Base-by-base conservation (phyloP, 1,284 basidiomycete genomes). In the Sporisorium reilianum region DNA sequence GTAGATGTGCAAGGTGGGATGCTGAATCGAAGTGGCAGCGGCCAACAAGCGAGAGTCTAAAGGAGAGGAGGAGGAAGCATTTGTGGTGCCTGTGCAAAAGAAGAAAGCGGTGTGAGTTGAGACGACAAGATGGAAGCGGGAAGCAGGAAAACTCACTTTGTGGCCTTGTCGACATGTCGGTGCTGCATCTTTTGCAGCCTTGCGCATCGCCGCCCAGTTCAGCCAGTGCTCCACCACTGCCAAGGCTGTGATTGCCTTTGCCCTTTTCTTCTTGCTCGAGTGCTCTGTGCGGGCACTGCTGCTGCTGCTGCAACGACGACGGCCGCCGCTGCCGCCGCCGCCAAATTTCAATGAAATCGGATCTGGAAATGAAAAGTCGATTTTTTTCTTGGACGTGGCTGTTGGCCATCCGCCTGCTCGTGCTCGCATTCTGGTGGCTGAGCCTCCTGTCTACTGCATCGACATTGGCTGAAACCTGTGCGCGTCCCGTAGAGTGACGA, bases 41-140 rank as follows among this genome's bases (percentile, higher is more conserved):
- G 55, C 58, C 40, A 23, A 32, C 40, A 23, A 32, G 16, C 38
- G 42, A n/a, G 25, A 8, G 50, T 32, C 50, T 62, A 67, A 20
- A 30, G 18, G 30, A 32, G 32, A 54, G 25, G 20, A 10, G 26
- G 32, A 54, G 25, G 20, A 10, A 38, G 54, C 64, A 67, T 67
- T 32, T 16, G 42, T 45, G 46, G 32, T 32, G 23, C 32, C 32
- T 32, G 30, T 56, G 23, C n/a, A 12, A 16, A 28, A 20, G n/a
- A 54, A 22, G 40, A 34, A 14, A 22, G 12, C 22, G 26, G 16
- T n/a, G 38, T 18, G 25, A 20, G 14, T 18, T 12, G 26, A 53
- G 26, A 42, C 2, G 40, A 32, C 32, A 30, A 23, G 22, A 20
- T 20, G 20, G 50, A 36, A 18, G 12, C 3, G 2, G 23, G 41